These are phyloP conservation scores for Floccularia luteovirens DNA, from an alignment of 768 basidiomycete species.

Conservation along the genomic window DNA sequence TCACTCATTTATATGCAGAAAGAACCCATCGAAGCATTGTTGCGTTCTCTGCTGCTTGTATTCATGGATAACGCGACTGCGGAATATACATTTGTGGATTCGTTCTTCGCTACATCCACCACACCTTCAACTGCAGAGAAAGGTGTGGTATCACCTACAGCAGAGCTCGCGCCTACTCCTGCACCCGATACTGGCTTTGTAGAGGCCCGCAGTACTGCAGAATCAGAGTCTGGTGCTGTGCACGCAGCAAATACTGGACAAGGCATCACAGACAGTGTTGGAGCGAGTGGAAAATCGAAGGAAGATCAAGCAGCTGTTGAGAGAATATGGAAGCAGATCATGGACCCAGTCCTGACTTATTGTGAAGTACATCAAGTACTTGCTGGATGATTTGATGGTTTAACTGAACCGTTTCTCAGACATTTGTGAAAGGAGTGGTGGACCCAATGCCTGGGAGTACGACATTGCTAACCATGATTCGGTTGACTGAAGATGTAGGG, in stretches of 20 bases:
- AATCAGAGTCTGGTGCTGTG: conserved; percentile 46
- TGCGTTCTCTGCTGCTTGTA: conserved; percentile 82
- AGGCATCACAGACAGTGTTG: conserved; percentile 22
- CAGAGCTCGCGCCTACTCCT: conserved; percentile 38
- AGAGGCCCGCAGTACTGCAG: conserved; percentile 33
- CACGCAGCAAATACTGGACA: conserved; percentile 26
- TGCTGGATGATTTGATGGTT: conserved; percentile 1
- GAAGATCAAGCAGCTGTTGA: conserved; percentile 55
- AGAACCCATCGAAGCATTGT: conserved; percentile 76
- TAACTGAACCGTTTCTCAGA: conserved; percentile 27
- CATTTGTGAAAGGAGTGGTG: conserved; percentile 59
- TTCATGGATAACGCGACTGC: conserved; percentile 93
- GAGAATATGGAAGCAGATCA: conserved; percentile 83
- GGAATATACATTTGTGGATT: conserved; percentile 81
- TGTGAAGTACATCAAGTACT: conserved; percentile 44
- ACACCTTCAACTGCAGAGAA: conserved; percentile 25
- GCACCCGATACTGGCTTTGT: conserved; percentile 35
- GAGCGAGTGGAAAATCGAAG: conserved; percentile 42
- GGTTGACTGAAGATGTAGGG: conserved; percentile 78
- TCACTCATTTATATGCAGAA: conserved; percentile 37
- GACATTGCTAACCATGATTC: conserved; percentile 85
- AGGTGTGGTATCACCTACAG: conserved; percentile 26
- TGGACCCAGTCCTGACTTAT: conserved; percentile 89
- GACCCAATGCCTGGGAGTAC: conserved; percentile 70
- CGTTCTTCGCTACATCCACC: conserved; percentile 58